These are phyloP conservation scores for Taxillus chinensis DNA, from an alignment of 164 flowering plant species.

Conservation along the genomic window DNA sequence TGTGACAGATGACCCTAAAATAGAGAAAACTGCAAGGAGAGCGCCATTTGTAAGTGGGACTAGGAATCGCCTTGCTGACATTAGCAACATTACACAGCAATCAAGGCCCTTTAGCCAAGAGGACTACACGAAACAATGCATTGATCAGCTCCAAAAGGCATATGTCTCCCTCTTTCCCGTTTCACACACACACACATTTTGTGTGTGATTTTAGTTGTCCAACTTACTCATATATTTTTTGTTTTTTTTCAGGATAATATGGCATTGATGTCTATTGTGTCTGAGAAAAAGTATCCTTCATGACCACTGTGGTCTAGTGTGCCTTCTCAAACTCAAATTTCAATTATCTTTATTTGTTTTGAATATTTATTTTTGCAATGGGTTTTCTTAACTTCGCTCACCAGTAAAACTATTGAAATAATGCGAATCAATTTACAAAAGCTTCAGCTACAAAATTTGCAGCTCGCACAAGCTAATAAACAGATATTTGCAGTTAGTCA, in stretches of 20 bases:
- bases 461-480: no score
- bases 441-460: no score
- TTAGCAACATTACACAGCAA: conserved; percentile 1
- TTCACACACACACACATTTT: neutral
- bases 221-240: neutral
- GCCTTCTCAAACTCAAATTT: neutral
- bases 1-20: neutral
- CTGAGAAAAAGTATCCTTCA: conserved; percentile 5
- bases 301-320: neutral
- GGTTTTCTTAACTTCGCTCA: no score
- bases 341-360: no score
- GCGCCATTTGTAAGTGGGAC: neutral
- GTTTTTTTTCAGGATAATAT: neutral
- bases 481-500: no score
- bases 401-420: no score
- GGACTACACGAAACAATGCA: neutral
- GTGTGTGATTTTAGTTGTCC: neutral
- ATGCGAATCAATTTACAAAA: no score
- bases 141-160: neutral
- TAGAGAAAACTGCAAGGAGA: neutral
- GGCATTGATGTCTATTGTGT: neutral
- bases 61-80: conserved; percentile 2
- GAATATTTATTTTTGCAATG: no score
- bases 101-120: neutral
- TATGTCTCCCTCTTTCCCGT: neutral